Conservation (phyloP, 2,329 filamentous ascomycete species). For the Trichoderma cornu-damae region DNA sequence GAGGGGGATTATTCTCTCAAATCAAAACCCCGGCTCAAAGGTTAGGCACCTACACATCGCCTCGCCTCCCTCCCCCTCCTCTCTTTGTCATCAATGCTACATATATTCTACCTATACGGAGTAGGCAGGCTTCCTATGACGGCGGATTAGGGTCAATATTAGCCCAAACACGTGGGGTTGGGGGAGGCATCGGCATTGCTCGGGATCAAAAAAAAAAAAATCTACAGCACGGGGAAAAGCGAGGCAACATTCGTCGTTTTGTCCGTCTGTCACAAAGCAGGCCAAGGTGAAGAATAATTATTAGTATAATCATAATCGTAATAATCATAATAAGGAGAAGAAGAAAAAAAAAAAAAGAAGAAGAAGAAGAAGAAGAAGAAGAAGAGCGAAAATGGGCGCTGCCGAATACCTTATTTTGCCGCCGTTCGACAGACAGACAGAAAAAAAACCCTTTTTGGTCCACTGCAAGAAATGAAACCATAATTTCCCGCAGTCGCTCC, state of each 20-base stretch:
- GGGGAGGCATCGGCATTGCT: constrained; percentile 12
- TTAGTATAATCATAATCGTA: too few relatives aligned
- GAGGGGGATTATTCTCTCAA: too few relatives aligned
- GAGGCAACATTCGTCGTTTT: background rate
- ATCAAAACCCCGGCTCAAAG: too few relatives aligned
- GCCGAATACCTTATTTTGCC: background rate
- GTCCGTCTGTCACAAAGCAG: background rate
- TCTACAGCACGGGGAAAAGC: background rate
- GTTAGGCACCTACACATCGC: too few relatives aligned
- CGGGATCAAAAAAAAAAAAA: background rate
- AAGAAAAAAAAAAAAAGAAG: background rate
- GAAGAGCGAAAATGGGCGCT: background rate
- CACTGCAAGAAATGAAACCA: constrained; percentile 18
- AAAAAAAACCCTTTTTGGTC: too few relatives aligned
- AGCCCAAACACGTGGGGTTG: constrained; percentile 13
- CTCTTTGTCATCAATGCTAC: background rate
- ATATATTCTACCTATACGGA: background rate
- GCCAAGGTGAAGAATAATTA: background rate
- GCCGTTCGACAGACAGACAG: too few relatives aligned
- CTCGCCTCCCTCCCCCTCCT: background rate
- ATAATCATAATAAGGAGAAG: background rate
- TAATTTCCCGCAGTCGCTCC: constrained; percentile 10
- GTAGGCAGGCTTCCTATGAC: constrained; percentile 3
- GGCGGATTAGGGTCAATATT: background rate
- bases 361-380: background rate